phyloP scores from a whole-genome alignment of 1,284 basidiomycete genomes.

The Polyporus tsugae region DNA sequence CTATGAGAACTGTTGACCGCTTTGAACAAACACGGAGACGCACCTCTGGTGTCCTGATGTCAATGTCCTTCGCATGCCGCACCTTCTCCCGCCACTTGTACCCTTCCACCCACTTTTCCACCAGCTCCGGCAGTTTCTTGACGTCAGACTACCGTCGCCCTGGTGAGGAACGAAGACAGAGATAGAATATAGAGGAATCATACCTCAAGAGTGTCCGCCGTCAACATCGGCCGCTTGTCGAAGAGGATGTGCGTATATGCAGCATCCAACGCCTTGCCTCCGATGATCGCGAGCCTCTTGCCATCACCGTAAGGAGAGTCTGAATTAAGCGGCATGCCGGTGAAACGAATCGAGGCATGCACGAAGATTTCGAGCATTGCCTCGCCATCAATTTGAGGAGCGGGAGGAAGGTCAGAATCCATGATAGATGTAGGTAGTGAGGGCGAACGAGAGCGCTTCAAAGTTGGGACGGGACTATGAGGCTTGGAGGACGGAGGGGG shows the following conservation, averaged over 20 bases:
- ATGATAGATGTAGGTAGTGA: conserved; percentile 35
- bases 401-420: conserved; percentile 43
- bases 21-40: conserved; percentile 29
- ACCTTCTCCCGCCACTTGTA: conserved; percentile 68
- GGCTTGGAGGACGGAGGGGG: conserved; percentile 34
- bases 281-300: conserved; percentile 63
- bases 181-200: conserved; percentile 33
- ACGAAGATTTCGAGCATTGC: conserved; percentile 72
- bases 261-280: conserved; percentile 58
- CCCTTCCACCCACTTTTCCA: conserved; percentile 63
- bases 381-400: conserved; percentile 57
- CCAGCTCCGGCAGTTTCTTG: conserved; percentile 48
- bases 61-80: conserved; percentile 55
- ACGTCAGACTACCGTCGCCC: conserved; percentile 41
- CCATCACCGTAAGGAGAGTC: conserved; percentile 60
- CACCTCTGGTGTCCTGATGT: conserved; percentile 59
- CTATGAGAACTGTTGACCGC: conserved; percentile 18
- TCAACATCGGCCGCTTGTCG: conserved; percentile 60
- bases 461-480: conserved; percentile 30
- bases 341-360: conserved; percentile 66
- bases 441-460: conserved; percentile 41
- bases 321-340: conserved; percentile 47
- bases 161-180: conserved; percentile 28
- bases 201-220: conserved; percentile 58
- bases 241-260: conserved; percentile 61